Evolutionary conservation across 78 protist genomes (phyloP).

Genomic region (Emiliania huxleyi): DNA sequence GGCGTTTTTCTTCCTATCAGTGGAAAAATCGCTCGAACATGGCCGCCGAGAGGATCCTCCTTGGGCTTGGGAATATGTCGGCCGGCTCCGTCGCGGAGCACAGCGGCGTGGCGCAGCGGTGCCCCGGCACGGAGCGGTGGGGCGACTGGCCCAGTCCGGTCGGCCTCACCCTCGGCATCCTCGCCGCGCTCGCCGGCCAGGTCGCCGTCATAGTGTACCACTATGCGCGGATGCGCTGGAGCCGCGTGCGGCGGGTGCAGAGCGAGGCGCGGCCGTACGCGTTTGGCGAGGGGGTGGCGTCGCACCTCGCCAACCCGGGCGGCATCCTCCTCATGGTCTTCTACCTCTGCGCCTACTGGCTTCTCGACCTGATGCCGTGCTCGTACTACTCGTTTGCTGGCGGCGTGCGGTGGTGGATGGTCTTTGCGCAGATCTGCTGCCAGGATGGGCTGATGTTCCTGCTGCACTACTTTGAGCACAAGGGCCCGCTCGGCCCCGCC

Average conservation of each 20-base stretch:
- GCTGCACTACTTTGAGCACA: slow-evolving; percentile 16
- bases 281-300: background rate
- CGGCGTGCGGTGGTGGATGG: background rate
- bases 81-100: no score
- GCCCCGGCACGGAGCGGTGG: slow-evolving; percentile 1
- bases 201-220: background rate
- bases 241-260: background rate
- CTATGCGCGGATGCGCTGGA: background rate
- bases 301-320: slow-evolving; percentile 22
- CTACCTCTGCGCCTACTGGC: slow-evolving; percentile 9
- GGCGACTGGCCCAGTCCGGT: slow-evolving; percentile 27
- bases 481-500: background rate
- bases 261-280: background rate
- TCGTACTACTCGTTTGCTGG: slow-evolving; percentile 9
- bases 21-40: no score
- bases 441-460: background rate
- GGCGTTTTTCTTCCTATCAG: no score
- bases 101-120: no score
- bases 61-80: no score
- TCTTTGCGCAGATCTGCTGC: background rate
- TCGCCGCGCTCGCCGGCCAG: slow-evolving; percentile 4
- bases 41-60: no score
- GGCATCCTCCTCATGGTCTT: background rate
- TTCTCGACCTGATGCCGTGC: slow-evolving; percentile 24
- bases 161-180: slow-evolving; percentile 22